phyloP scores from a whole-genome alignment of 2,329 filamentous ascomycete genomes.

The Diaporthe vaccinii region DNA sequence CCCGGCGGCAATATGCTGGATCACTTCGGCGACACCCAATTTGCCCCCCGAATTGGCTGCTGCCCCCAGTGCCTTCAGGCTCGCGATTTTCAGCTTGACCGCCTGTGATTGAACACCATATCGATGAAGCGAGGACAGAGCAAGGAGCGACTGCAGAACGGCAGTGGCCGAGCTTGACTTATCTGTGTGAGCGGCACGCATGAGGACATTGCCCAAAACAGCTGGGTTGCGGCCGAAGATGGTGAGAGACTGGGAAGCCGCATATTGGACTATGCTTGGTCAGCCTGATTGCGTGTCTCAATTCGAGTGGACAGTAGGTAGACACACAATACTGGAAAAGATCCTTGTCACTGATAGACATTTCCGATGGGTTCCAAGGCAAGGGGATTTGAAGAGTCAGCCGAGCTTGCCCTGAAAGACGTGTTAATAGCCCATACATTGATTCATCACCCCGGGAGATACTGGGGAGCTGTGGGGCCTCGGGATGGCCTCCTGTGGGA shows the following conservation, averaged over 20 bases:
- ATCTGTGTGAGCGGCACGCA: constrained; percentile 42
- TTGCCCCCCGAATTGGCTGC: background rate
- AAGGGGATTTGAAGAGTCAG: background rate
- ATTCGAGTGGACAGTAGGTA: background rate
- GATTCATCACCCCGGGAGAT: background rate
- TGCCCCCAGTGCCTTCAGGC: background rate
- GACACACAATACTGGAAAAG: constrained; percentile 19
- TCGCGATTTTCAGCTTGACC: constrained; percentile 4
- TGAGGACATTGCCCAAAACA: constrained; percentile 43
- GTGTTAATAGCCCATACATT: background rate
- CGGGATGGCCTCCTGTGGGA: background rate
- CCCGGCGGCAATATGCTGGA: background rate
- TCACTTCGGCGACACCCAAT: background rate
- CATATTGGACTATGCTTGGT: constrained; percentile 9
- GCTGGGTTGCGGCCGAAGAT: constrained; percentile 43
- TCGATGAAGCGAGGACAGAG: background rate
- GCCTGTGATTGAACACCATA: constrained; percentile 14
- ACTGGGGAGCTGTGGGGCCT: background rate
- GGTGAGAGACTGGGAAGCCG: constrained; percentile 45
- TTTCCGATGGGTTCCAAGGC: constrained; percentile 6
- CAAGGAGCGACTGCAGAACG: constrained; percentile 1
- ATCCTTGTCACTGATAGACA: constrained; percentile 12
- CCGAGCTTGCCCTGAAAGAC: background rate
- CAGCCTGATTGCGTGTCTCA: background rate
- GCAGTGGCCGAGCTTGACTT: constrained; percentile 3